Evolutionary conservation across 441 rosid genomes (phyloP).

Genomic region (Mallotus japonicus): DNA sequence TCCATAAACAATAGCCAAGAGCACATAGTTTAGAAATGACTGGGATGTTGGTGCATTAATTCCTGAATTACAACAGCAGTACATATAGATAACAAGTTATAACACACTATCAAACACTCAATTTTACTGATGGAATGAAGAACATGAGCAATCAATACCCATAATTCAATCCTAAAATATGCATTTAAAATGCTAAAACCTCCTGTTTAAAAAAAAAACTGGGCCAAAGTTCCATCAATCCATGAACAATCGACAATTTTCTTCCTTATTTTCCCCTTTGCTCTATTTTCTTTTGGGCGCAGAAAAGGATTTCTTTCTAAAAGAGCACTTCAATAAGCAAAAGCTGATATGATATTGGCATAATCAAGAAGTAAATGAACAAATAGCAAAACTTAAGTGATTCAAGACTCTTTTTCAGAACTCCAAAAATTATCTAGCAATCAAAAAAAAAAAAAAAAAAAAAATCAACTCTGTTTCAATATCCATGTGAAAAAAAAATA

Average conservation of each 20-base stretch:
- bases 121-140: conserved; percentile 9
- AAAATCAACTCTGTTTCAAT: neutral
- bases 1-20: conserved; percentile 75
- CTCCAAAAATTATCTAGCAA: neutral
- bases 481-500: neutral
- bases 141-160: neutral
- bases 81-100: neutral
- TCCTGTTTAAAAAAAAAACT: neutral
- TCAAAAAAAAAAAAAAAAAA: neutral
- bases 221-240: neutral
- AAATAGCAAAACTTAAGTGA: neutral
- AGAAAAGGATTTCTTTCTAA: neutral
- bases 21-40: conserved; percentile 60
- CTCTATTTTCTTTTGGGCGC: neutral
- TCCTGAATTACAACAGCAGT: conserved; percentile 39
- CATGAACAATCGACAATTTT: neutral
- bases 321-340: neutral
- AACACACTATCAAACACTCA: neutral
- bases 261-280: neutral
- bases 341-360: neutral
- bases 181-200: neutral
- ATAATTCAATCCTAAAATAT: neutral
- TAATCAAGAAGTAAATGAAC: neutral
- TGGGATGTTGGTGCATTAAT: conserved; percentile 85
- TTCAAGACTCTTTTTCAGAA: neutral